phyloP scores from a whole-genome alignment of 1,139 yeast species.

The Keqinozyma sinolaborantium region DNA sequence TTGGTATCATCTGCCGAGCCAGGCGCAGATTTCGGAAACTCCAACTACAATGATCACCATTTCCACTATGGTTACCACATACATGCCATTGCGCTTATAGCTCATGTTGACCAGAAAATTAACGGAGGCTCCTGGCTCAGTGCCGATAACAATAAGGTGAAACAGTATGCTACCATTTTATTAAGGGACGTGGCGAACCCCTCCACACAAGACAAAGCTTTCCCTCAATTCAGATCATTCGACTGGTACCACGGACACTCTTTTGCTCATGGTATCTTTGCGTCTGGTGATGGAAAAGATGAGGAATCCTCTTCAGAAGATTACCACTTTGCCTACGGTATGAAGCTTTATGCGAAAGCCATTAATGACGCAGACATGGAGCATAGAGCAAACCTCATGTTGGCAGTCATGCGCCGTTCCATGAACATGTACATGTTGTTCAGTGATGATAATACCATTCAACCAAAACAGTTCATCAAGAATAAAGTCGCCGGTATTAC shows the following conservation, averaged over 20 bases:
- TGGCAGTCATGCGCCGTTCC: constrained; percentile 38
- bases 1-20: constrained; percentile 64
- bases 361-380: constrained; percentile 33
- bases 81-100: constrained; percentile 67
- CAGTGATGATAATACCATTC: constrained; percentile 34
- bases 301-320: constrained; percentile 47
- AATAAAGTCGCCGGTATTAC: constrained; percentile 46
- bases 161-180: constrained; percentile 30
- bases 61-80: constrained; percentile 77
- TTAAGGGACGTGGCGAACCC: constrained; percentile 44
- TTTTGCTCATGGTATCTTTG: constrained; percentile 44
- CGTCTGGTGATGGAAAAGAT: constrained; percentile 45
- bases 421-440: constrained; percentile 44
- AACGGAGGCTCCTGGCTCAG: constrained; percentile 24
- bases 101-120: constrained; percentile 44
- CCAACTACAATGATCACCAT: constrained; percentile 77
- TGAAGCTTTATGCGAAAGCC: constrained; percentile 36
- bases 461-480: constrained; percentile 33
- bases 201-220: constrained; percentile 24
- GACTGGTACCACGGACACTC: constrained; percentile 49
- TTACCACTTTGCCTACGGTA: constrained; percentile 42
- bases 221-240: constrained; percentile 41
- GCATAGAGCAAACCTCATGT: constrained; percentile 36
- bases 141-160: constrained; percentile 22
- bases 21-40: constrained; percentile 71